Conservation (phyloP, 352 stramenopile genomes). For the Phytophthora capsici region DNA sequence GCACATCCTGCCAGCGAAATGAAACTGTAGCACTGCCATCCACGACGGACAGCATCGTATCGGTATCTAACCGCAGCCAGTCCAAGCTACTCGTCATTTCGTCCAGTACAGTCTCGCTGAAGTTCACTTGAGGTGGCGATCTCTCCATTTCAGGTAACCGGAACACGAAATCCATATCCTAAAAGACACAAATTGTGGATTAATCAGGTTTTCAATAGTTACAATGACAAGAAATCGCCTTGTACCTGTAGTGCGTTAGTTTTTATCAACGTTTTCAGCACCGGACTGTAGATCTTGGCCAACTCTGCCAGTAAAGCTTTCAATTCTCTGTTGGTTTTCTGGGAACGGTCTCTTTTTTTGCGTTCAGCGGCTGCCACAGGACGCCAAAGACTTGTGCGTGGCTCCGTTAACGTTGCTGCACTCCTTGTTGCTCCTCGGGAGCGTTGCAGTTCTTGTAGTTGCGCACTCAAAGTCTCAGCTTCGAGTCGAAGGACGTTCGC, state of each 20-base stretch:
- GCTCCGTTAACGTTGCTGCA: background rate
- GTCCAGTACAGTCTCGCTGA: slow-evolving; percentile 7
- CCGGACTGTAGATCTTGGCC: background rate
- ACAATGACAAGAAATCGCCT: background rate
- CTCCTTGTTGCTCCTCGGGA: background rate
- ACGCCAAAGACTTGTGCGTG: background rate
- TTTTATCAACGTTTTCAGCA: slow-evolving; percentile 10
- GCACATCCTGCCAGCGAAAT: slow-evolving; percentile 1
- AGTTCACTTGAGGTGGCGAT: background rate
- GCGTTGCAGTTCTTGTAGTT: background rate
- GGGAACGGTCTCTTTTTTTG: slow-evolving; percentile 1
- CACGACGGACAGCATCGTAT: slow-evolving; percentile 2
- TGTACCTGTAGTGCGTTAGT: slow-evolving; percentile 3
- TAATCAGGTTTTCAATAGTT: background rate
- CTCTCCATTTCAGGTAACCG: slow-evolving; percentile 2
- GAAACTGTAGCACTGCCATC: slow-evolving; percentile 3
- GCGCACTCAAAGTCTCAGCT: background rate
- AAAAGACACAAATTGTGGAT: background rate
- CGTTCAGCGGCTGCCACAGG: background rate
- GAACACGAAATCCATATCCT: slow-evolving; percentile 23
- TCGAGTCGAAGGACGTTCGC: background rate
- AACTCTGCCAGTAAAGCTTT: slow-evolving; percentile 12
- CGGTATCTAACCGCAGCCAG: slow-evolving; percentile 10
- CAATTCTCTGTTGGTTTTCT: slow-evolving; percentile 26
- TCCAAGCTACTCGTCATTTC: slow-evolving; percentile 13